A percentile compares a stretch with the other conserved stretches of the same genome.
phyloP scores from a whole-genome alignment of 352 stramenopile genomes.

The Phytophthora cryptogea region DNA sequence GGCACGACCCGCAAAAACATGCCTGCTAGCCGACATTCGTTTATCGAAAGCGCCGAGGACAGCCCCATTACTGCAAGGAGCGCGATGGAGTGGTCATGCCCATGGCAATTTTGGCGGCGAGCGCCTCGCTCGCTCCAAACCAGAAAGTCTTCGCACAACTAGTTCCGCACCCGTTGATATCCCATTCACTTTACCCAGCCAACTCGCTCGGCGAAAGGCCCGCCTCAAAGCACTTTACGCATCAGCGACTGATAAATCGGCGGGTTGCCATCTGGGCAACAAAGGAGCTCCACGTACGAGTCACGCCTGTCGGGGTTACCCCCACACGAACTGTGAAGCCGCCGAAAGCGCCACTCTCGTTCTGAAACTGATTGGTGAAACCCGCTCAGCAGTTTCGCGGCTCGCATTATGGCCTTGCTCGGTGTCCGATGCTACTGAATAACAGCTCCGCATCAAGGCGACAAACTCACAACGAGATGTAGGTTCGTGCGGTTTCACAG shows the following conservation, averaged over 20 bases:
- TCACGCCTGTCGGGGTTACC: too few relatives aligned
- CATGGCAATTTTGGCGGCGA: constrained; percentile 8
- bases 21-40: constrained; percentile 7
- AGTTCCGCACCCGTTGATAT: constrained; percentile 8
- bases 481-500: too few relatives aligned
- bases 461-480: too few relatives aligned
- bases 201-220: too few relatives aligned
- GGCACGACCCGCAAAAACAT: constrained; percentile 32
- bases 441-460: too few relatives aligned
- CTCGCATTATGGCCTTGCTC: too few relatives aligned
- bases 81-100: constrained; percentile 15
- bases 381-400: too few relatives aligned
- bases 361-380: too few relatives aligned
- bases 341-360: not conserved
- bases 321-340: not conserved
- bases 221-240: not conserved
- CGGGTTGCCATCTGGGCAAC: not conserved
- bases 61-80: constrained; percentile 24
- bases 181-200: constrained; percentile 4
- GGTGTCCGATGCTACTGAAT: too few relatives aligned
- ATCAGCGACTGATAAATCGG: not conserved
- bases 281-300: too few relatives aligned
- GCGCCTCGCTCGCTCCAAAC: constrained; percentile 10
- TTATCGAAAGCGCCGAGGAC: constrained; percentile 28
- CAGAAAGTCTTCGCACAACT: not conserved